These are phyloP conservation scores for Senna siamea DNA, from an alignment of 306 rosid genomes.

Conservation along the genomic window DNA sequence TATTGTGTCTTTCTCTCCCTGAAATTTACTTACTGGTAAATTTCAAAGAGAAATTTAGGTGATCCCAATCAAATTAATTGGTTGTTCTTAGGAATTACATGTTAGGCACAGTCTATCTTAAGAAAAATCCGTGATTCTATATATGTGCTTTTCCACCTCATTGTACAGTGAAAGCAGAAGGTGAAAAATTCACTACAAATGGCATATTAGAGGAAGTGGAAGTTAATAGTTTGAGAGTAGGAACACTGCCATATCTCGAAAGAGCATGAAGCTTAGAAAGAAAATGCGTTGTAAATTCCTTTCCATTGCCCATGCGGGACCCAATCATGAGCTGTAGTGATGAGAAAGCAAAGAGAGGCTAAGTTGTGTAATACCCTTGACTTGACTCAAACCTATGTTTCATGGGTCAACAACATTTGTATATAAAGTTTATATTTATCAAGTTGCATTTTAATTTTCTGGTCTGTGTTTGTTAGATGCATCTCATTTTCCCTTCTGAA, in stretches of 20 bases:
- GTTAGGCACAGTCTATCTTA: no score
- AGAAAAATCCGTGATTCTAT: neutral
- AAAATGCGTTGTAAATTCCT: slow-evolving; percentile 51
- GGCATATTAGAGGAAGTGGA: slow-evolving; percentile 40
- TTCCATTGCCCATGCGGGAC: slow-evolving; percentile 31
- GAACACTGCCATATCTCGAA: slow-evolving; percentile 36
- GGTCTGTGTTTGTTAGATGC: neutral
- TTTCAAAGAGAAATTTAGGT: neutral
- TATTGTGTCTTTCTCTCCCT: no score
- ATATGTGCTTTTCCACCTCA: slow-evolving; percentile 3
- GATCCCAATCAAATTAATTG: neutral
- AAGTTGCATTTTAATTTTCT: slow-evolving; percentile 21
- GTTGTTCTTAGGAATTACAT: neutral
- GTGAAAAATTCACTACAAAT: slow-evolving; percentile 34
- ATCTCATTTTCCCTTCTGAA: neutral
- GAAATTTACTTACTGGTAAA: no score
- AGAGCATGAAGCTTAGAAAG: slow-evolving; percentile 25
- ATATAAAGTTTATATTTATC: slow-evolving; percentile 25
- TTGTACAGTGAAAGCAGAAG: slow-evolving; percentile 50
- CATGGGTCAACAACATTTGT: slow-evolving; percentile 42
- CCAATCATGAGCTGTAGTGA: slow-evolving; percentile 49
- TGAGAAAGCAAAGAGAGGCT: slow-evolving; percentile 39
- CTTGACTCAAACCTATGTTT: slow-evolving; percentile 35
- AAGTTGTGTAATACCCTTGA: slow-evolving; percentile 40
- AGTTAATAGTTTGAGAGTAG: slow-evolving; percentile 42